Base-by-base conservation (phyloP, 345 rosid genomes). In the Dimocarpus longan region DNA sequence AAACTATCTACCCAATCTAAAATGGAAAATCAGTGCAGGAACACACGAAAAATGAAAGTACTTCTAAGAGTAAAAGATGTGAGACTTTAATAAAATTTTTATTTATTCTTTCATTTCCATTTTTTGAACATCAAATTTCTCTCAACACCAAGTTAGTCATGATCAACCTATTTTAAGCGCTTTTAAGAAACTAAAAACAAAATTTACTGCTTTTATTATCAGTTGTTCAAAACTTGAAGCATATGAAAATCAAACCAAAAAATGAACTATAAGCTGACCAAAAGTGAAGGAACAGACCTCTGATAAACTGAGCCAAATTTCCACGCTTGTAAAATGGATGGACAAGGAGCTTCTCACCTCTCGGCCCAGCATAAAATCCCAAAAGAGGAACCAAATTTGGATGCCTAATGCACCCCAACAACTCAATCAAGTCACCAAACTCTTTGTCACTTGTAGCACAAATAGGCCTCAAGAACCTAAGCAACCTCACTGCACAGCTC, bases 291-390 rank as follows among this genome's bases (percentile, higher is more conserved):
- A 54, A 74, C 86, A 79, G 76, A 93, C 99, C 95, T 86, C 84
- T 84, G 57, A 93, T 88, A 86, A 90, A 93, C 60, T 90, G 88
- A 40, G 91, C 84, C 71, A 95, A 89, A 82, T 91, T 92, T 70
- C 91, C 97, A 72, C 82, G 89, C 76, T 75, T 64, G 73, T 86
- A 89, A 73, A 89, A 93, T 8, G 96, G 98, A 88, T 91, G 84
- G 80, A 95, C 86, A 62, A 95, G 92, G 71, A 95, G 99, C 93
- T 95, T 95, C 79, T 95, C 99, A 68, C 95, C 97, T 84, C 95
- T 90, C 9, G 89, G 86, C 16, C 99, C 99, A 28, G 82, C 91
- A 68, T 95, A 93, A 82, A 92, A 95, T 24, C 99, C 99, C 69
- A 95, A 74, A 60, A 95, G 87, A 85, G 99, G 94, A 46, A 93